These are phyloP conservation scores for Lasiodiplodia theobromae DNA, from an alignment of 2,329 filamentous ascomycete species.

Conservation along the genomic window DNA sequence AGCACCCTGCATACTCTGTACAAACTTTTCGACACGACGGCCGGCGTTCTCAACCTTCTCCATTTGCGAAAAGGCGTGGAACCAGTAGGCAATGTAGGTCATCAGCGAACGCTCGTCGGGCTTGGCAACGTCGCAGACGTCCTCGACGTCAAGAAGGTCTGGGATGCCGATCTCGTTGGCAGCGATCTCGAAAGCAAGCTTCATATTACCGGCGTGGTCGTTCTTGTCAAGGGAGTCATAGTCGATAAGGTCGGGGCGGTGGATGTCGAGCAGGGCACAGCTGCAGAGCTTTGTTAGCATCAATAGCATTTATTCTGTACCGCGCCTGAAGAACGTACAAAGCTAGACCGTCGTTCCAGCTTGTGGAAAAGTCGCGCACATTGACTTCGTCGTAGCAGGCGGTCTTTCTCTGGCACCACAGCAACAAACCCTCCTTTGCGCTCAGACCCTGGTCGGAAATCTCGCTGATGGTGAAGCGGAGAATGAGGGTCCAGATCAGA, in stretches of 20 bases:
- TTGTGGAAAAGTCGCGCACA: slow-evolving; percentile 90
- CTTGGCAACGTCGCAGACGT: slow-evolving; percentile 95
- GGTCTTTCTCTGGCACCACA: slow-evolving; percentile 99
- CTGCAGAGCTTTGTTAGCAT: slow-evolving; percentile 38
- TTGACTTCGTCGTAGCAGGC: slow-evolving; percentile 98
- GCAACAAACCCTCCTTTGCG: slow-evolving; percentile 89
- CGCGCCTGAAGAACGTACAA: slow-evolving; percentile 60
- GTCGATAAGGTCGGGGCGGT: slow-evolving; percentile 95
- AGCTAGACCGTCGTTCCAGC: slow-evolving; percentile 97
- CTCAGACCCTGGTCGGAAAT: slow-evolving; percentile 99
- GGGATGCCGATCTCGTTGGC: slow-evolving; percentile 97
- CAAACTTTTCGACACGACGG: slow-evolving; percentile 95
- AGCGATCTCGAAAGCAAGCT: slow-evolving; percentile 95
- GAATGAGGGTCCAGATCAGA: slow-evolving; percentile 97
- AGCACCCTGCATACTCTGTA: slow-evolving; percentile 97
- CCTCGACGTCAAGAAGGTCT: slow-evolving; percentile 93
- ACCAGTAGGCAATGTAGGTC: slow-evolving; percentile 99
- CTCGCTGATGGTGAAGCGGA: slow-evolving; percentile 97
- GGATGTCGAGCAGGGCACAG: slow-evolving; percentile 94
- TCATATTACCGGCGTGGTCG: slow-evolving; percentile 96
- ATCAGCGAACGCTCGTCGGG: slow-evolving; percentile 96
- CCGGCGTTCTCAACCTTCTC: slow-evolving; percentile 98
- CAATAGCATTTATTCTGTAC: background rate
- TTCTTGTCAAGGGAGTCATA: slow-evolving; percentile 93
- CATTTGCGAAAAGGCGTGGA: slow-evolving; percentile 99